These are phyloP conservation scores for Ogataea pini DNA, from an alignment of 805 yeast species.

Conservation along the genomic window DNA sequence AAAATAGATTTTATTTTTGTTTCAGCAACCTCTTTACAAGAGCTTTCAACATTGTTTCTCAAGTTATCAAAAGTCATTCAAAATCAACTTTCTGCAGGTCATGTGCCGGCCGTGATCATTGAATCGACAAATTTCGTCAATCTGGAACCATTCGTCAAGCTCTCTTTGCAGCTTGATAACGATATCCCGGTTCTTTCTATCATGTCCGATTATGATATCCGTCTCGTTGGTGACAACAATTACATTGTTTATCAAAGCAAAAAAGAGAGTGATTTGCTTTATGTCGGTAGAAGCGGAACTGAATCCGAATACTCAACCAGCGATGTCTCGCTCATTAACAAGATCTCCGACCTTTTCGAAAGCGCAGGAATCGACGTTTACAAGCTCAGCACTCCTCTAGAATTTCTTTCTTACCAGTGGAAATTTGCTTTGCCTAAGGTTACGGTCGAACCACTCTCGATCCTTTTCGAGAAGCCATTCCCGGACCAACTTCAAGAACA, in stretches of 20 bases:
- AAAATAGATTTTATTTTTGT: slow-evolving; percentile 47
- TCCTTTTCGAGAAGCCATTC: slow-evolving; percentile 69
- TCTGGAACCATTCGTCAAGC: slow-evolving; percentile 65
- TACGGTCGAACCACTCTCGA: slow-evolving; percentile 73
- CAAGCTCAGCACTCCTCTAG: slow-evolving; percentile 52
- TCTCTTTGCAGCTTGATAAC: slow-evolving; percentile 36
- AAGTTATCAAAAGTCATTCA: slow-evolving; percentile 40
- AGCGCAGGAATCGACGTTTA: slow-evolving; percentile 45
- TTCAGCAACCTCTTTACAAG: slow-evolving; percentile 52
- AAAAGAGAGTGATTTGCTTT: slow-evolving; percentile 48
- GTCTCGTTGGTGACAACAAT: slow-evolving; percentile 37
- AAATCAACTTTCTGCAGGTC: slow-evolving; percentile 22
- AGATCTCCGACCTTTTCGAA: slow-evolving; percentile 40
- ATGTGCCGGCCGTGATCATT: slow-evolving; percentile 54
- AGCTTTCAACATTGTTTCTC: slow-evolving; percentile 44
- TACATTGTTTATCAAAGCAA: slow-evolving; percentile 39
- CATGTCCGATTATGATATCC: slow-evolving; percentile 62
- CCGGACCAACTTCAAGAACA: slow-evolving; percentile 61
- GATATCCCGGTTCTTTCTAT: slow-evolving; percentile 51
- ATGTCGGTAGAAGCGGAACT: slow-evolving; percentile 44
- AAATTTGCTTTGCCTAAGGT: slow-evolving; percentile 76
- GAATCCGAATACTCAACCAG: slow-evolving; percentile 43
- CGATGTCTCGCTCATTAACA: slow-evolving; percentile 41
- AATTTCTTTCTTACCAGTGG: slow-evolving; percentile 79
- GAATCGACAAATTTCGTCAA: slow-evolving; percentile 75